Evolutionary conservation across 208 protist species (phyloP).

Genomic region (Angomonas deanei): DNA sequence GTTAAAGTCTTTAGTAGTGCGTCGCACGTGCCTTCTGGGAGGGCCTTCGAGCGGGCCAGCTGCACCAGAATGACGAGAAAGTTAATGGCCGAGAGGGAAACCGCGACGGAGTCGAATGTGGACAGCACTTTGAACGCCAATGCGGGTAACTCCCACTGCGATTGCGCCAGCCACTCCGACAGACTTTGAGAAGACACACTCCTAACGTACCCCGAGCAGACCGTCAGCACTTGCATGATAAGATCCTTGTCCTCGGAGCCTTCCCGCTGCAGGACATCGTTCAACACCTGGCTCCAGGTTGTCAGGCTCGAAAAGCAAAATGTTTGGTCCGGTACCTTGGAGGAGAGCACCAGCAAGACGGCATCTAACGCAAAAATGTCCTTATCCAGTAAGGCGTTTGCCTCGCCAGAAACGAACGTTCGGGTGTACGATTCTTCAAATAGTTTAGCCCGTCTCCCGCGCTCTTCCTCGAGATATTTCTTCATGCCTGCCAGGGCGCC

Average conservation of each 20-base stretch:
- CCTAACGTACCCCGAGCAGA: constrained; percentile 48
- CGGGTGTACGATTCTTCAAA: constrained; percentile 71
- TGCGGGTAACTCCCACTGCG: constrained; percentile 33
- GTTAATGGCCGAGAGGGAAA: constrained; percentile 35
- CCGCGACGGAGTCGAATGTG: constrained; percentile 13
- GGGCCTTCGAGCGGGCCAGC: constrained; percentile 25
- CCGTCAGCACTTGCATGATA: constrained; percentile 43
- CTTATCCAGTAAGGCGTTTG: constrained; percentile 69
- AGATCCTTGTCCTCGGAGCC: constrained; percentile 59
- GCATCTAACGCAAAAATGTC: constrained; percentile 83
- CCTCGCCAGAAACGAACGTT: constrained; percentile 40
- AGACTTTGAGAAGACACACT: constrained; percentile 37
- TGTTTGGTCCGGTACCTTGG: constrained; percentile 31
- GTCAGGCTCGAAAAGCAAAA: constrained; percentile 36
- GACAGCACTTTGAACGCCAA: constrained; percentile 37
- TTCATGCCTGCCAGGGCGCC: constrained; percentile 21
- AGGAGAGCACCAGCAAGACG: constrained; percentile 41
- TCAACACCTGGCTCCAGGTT: constrained; percentile 48
- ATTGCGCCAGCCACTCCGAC: constrained; percentile 34
- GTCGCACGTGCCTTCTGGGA: constrained; percentile 34
- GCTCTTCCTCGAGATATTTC: constrained; percentile 34
- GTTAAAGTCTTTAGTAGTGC: constrained; percentile 24
- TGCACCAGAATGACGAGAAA: constrained; percentile 42
- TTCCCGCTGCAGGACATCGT: constrained; percentile 43
- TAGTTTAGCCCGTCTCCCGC: constrained; percentile 20